Base-by-base conservation (phyloP, 2,329 filamentous ascomycete species). In the Cordyceps pruinosa region DNA sequence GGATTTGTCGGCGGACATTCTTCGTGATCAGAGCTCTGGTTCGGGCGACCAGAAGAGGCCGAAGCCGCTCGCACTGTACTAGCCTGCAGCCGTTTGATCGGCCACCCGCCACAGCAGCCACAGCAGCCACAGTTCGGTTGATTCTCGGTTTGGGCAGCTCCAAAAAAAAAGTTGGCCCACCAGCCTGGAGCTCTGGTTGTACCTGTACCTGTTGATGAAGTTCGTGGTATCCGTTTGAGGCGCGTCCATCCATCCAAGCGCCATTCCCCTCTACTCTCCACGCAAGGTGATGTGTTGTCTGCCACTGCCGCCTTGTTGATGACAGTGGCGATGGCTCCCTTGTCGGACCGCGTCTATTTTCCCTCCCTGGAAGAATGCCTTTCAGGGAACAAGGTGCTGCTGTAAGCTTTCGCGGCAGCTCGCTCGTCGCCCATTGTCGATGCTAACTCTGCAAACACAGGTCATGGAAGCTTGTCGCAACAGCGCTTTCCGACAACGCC, bases 341-440 rank as follows among this genome's bases (percentile, higher is more conserved):
- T 83, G 69, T 80, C 83, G 68, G 86, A 88, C 75, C 77, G 78
- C 68, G 78, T 82, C 70, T 94, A 92, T 75, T 88, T 95, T 68
- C 90, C 92, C 68, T 84, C 90, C 68, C 80, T 97, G 73, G 88
- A 90, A 73, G 85, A 88, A 70, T 95, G 90, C 75, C 81, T 97
- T 67, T 86, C 83, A 66, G 89, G 90, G 74, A 86, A 93, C 71
- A 82, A 83, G 67, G 81, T 87, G 69, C 79, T 97, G 67, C 81
- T 96, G 88, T 96, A 80, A 70, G 86, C 79, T 62, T 58, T 39
- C 56, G 37, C 54, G 35, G 37, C 28, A 17, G 35, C 35, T 52
- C 55, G 37, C 57, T 30, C 21, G 19, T 32, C 32, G 19, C 13
- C 60, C 60, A 58, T 28, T 34, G 12, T 21, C 23, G 19, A 45